Evolutionary conservation across 768 basidiomycete species (phyloP), one percentile per base, ranked within the genome.

Genomic region (Lactarius sanguifluus): DNA sequence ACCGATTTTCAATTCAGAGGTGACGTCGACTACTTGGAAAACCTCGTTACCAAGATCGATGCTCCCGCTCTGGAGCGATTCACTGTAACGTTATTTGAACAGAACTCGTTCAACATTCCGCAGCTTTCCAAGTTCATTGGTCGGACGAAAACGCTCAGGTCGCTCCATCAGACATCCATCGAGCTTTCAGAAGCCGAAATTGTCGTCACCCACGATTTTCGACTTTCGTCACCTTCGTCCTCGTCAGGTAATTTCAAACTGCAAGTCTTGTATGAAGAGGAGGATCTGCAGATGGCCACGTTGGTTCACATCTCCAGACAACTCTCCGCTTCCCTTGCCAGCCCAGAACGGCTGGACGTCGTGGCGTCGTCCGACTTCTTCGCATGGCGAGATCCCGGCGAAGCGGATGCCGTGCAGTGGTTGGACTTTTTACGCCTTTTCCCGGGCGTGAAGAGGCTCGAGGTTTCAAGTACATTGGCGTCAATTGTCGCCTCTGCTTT

Each of bases 371-470:
- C 18, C 18, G 13, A 18, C 9, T 57, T 47, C 15, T 47, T 32
- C 10, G 12, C 16, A 16, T 52, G 57, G 63, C 34, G 18, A 34
- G 62, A 23, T 18, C 34, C 18, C 54, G 18, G 23, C n/a, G 57
- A 64, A 6, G 41, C 57, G 41, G 62, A 57, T 30, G 3, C 56
- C 16, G 8, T 28, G 2, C 57, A 58, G 23, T 58, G 63, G 63
- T 18, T 64, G 41, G 62, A 64, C 16, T 6, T 58, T 36, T 52
- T 64, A 10, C 45, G 57, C 13, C 43, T 34, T 25, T 58, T 58
- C n/a, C 25, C 36, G 4, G 57, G 32, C 6, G 56, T 58, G 45
- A 40, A 50, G 36, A 58, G 16, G 13, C 43, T 58, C 23, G 25
- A 12, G 4, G 32, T 36, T 9, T 43, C 62, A 25, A 34, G 32